phyloP scores from a whole-genome alignment of 176 grass and related monocot genomes.

The Oryza officinalis region DNA sequence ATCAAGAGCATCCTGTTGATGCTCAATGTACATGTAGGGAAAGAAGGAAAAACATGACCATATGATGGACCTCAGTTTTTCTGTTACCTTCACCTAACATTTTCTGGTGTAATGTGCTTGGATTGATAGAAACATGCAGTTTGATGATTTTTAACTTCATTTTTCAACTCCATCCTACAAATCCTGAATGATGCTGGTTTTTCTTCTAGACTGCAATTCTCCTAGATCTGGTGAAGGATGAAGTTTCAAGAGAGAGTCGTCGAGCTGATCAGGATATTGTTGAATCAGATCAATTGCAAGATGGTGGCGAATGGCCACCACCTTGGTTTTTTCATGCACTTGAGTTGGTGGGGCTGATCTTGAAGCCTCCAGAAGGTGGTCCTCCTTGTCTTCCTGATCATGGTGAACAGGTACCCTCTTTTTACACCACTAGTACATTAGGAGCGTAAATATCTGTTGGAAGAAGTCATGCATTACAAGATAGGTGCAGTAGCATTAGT shows the following conservation, averaged over 20 bases:
- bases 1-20: background rate
- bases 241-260: conserved; percentile 49
- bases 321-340: conserved; percentile 56
- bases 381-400: conserved; percentile 74
- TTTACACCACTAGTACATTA: conserved; percentile 1
- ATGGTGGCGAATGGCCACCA: conserved; percentile 20
- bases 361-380: conserved; percentile 83
- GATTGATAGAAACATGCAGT: background rate
- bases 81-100: background rate
- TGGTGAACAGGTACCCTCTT: conserved; percentile 64
- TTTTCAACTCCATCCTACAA: background rate
- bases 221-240: conserved; percentile 70
- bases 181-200: conserved; percentile 33
- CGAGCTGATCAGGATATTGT: conserved; percentile 23
- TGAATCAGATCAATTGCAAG: conserved; percentile 30
- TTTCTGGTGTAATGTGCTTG: conserved; percentile 6
- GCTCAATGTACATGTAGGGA: conserved; percentile 5
- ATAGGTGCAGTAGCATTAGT: background rate
- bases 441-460: background rate
- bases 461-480: background rate
- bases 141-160: background rate
- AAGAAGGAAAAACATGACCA: background rate
- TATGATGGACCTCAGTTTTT: background rate
- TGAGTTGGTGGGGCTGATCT: conserved; percentile 58
- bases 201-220: conserved; percentile 83